phyloP scores from a whole-genome alignment of 208 protist species.

The Trypanosoma scelopori region DNA sequence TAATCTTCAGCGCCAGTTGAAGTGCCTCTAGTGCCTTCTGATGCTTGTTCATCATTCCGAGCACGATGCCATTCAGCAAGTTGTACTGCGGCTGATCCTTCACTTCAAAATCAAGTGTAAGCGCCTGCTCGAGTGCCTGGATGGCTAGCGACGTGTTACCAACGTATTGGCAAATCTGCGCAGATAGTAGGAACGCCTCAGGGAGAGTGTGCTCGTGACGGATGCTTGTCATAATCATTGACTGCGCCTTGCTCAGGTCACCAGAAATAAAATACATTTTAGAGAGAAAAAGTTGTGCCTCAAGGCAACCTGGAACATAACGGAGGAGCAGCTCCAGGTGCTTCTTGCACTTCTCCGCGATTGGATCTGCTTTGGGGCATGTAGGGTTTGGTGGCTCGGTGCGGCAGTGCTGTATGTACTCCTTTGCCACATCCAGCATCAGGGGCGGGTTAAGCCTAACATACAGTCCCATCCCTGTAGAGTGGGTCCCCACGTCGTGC shows the following conservation, averaged over 20 bases:
- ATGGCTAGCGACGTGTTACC: slow-evolving; percentile 77
- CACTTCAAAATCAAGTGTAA: slow-evolving; percentile 93
- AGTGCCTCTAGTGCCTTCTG: slow-evolving; percentile 74
- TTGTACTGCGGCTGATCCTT: slow-evolving; percentile 92
- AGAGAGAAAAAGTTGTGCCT: slow-evolving; percentile 86
- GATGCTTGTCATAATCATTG: slow-evolving; percentile 63
- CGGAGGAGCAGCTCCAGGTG: slow-evolving; percentile 82
- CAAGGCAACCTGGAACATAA: slow-evolving; percentile 83
- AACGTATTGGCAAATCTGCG: slow-evolving; percentile 88
- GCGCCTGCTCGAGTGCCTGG: slow-evolving; percentile 88
- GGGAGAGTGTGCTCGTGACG: slow-evolving; percentile 71
- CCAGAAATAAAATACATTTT: slow-evolving; percentile 80
- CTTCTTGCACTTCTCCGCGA: slow-evolving; percentile 60
- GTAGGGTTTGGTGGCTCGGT: slow-evolving; percentile 84
- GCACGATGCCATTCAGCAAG: slow-evolving; percentile 86
- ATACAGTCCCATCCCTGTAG: slow-evolving; percentile 60
- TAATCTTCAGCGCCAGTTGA: slow-evolving; percentile 40
- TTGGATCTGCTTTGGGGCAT: slow-evolving; percentile 53
- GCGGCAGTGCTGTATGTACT: slow-evolving; percentile 87
- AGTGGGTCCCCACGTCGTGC: slow-evolving; percentile 43
- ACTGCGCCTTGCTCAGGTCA: slow-evolving; percentile 73
- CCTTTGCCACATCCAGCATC: slow-evolving; percentile 77
- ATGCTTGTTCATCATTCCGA: slow-evolving; percentile 60
- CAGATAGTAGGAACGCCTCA: slow-evolving; percentile 88
- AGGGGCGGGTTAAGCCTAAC: slow-evolving; percentile 76